phyloP scores from a whole-genome alignment of 2,329 filamentous ascomycete genomes.

The Pestalotiopsis sp. region DNA sequence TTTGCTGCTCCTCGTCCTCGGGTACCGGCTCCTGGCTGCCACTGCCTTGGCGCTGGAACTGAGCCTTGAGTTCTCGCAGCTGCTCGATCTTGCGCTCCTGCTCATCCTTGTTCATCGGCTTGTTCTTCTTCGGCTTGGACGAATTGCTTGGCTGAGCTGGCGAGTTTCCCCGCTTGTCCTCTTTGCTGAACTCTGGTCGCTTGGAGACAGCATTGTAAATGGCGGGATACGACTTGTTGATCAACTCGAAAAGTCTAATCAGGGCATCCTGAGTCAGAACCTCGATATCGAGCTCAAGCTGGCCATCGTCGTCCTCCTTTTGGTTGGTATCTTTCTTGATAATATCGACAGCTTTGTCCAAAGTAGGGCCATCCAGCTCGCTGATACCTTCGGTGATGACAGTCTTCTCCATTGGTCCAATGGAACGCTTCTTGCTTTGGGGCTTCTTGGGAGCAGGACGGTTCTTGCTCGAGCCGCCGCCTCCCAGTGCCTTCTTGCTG shows the following conservation, averaged over 20 bases:
- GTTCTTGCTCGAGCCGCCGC: slow-evolving; percentile 34
- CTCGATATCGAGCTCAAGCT: slow-evolving; percentile 64
- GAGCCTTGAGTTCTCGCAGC: slow-evolving; percentile 62
- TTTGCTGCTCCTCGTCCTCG: slow-evolving; percentile 35
- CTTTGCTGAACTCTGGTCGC: slow-evolving; percentile 30
- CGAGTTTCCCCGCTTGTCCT: slow-evolving; percentile 24
- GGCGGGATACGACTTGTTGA: slow-evolving; percentile 40
- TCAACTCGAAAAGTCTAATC: slow-evolving; percentile 49
- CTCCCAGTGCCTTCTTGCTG: slow-evolving; percentile 45
- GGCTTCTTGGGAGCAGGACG: slow-evolving; percentile 43
- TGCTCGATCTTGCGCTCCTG: slow-evolving; percentile 69
- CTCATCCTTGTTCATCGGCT: slow-evolving; percentile 75
- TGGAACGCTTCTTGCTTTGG: slow-evolving; percentile 55
- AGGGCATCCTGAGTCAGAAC: slow-evolving; percentile 59
- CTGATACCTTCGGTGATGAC: slow-evolving; percentile 86
- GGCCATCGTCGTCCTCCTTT: slow-evolving; percentile 61
- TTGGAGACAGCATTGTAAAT: slow-evolving; percentile 37
- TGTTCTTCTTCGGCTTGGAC: slow-evolving; percentile 71
- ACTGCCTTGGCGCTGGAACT: slow-evolving; percentile 48
- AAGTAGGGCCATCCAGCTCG: slow-evolving; percentile 75
- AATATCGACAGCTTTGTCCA: slow-evolving; percentile 81
- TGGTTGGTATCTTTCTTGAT: slow-evolving; percentile 85
- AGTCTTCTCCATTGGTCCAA: slow-evolving; percentile 84
- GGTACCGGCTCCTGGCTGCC: slow-evolving; percentile 49
- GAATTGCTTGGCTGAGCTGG: slow-evolving; percentile 35